Percentiles rank a stretch among this genome's conserved stretches.
phyloP scores from a whole-genome alignment of 2,329 filamentous ascomycete genomes.

The Trichoderma brevicompactum region DNA sequence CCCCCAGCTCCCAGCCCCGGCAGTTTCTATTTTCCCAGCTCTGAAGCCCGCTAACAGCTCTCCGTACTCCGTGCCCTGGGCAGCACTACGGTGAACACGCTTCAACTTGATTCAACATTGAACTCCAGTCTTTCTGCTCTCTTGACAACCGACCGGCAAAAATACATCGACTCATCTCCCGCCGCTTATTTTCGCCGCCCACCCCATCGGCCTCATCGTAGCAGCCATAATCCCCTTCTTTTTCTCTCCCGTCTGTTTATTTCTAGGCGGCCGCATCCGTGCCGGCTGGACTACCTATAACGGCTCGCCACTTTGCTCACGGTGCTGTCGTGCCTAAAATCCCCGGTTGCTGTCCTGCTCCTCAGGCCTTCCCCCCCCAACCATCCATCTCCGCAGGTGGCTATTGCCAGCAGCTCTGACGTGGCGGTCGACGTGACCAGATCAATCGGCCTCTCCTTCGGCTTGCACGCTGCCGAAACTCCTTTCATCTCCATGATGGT shows the following conservation, averaged over 20 bases:
- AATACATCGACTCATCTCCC: constrained; percentile 9
- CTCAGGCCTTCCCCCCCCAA: constrained; percentile 1
- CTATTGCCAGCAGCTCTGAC: constrained; percentile 28
- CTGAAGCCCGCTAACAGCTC: constrained; percentile 4
- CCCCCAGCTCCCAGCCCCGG: constrained; percentile 8
- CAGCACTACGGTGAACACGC: constrained; percentile 26
- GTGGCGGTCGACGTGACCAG: constrained; percentile 27
- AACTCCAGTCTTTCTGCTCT: constrained; percentile 21
- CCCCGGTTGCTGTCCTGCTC: constrained; percentile 15
- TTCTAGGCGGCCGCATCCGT: constrained; percentile 16
- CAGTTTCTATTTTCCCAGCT: constrained; percentile 22
- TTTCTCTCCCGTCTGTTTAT: background rate
- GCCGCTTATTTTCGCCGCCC: constrained; percentile 16
- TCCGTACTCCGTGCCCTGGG: constrained; percentile 25
- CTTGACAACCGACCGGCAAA: constrained; percentile 21
- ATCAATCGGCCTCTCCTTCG: constrained; percentile 29
- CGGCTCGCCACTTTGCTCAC: constrained; percentile 12
- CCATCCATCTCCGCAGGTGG: constrained; percentile 24
- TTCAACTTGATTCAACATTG: constrained; percentile 12
- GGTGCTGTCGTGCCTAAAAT: constrained; percentile 25
- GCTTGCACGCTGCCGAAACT: constrained; percentile 27
- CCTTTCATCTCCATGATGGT: constrained; percentile 58
- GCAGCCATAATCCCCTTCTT: background rate
- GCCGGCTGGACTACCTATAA: constrained; percentile 1
- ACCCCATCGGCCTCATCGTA: constrained; percentile 4